A percentile compares a stretch with the other conserved stretches of the same genome.
Evolutionary conservation across 2,329 filamentous ascomycete species (phyloP).

Genomic region (Claviceps sp.): DNA sequence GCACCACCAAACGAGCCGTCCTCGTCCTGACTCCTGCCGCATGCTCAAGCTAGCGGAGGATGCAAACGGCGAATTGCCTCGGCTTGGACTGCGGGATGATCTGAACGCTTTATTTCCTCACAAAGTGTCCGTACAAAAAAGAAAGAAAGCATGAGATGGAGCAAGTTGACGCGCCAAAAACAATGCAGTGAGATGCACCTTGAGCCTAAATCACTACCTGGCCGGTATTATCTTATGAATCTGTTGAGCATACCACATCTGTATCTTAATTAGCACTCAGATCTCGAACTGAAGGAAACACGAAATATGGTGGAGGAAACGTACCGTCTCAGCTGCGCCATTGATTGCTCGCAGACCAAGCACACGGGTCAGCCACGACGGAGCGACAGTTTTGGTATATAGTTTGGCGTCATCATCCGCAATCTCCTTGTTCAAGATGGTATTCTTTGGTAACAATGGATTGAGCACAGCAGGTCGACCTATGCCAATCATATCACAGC

Average conservation of each 20-base stretch:
- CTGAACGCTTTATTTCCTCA: no score
- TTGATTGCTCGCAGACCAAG: conserved; percentile 9
- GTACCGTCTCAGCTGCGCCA: conserved; percentile 9
- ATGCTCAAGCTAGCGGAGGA: no score
- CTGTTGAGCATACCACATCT: conserved; percentile 5
- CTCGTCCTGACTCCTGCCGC: no score
- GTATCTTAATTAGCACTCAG: background rate
- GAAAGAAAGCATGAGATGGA: background rate
- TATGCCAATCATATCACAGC: conserved; percentile 29
- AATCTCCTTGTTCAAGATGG: conserved; percentile 22
- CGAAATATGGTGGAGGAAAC: background rate
- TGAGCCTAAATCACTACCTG: background rate
- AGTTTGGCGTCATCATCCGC: conserved; percentile 20
- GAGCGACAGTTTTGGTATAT: conserved; percentile 14
- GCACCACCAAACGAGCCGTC: no score
- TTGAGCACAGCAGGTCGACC: conserved; percentile 26
- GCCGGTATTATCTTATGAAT: background rate
- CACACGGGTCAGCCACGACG: conserved; percentile 12
- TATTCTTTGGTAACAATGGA: conserved; percentile 21
- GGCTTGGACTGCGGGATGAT: no score
- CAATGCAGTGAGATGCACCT: background rate
- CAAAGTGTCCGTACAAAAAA: background rate
- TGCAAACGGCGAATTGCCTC: no score
- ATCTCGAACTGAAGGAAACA: background rate
- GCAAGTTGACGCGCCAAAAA: no score